Conservation (phyloP, 257 asterid species). For the Verbena officinalis region DNA sequence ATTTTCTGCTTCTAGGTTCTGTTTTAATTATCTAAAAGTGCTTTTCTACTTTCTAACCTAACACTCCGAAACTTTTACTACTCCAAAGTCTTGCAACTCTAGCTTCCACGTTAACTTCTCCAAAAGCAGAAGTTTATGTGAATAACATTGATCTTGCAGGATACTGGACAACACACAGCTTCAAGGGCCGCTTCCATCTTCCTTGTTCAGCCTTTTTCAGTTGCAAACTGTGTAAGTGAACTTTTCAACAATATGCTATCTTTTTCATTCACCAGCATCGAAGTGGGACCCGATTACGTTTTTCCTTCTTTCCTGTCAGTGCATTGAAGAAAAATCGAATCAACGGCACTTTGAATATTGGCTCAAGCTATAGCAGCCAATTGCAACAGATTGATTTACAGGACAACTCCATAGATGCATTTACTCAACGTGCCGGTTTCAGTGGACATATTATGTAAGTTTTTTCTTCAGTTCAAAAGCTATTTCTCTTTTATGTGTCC, state of each 20-base stretch:
- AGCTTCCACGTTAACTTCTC: no score
- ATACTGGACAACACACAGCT: conserved; percentile 64
- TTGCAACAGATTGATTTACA: conserved; percentile 56
- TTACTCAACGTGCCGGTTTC: conserved; percentile 40
- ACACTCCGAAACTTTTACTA: no score
- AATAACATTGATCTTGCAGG: conserved; percentile 45
- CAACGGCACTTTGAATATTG: conserved; percentile 55
- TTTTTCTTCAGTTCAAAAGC: neutral
- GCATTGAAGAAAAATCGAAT: conserved; percentile 54
- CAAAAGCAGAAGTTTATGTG: conserved; percentile 5
- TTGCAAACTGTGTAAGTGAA: conserved; percentile 76
- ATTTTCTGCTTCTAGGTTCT: no score
- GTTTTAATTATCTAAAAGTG: no score
- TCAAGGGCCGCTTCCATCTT: conserved; percentile 56
- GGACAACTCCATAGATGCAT: conserved; percentile 48
- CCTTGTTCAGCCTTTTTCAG: conserved; percentile 58
- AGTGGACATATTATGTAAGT: conserved; percentile 52
- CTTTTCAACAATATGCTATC: neutral
- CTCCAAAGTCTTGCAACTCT: no score
- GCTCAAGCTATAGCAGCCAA: conserved; percentile 42
- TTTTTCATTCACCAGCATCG: conserved; percentile 5
- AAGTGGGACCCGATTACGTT: neutral
- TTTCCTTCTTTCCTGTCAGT: conserved; percentile 39
- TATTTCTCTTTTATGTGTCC: no score
- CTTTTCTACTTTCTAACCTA: no score